Conservation (phyloP, 2,329 filamentous ascomycete genomes). For the Ilyonectria sp. region DNA sequence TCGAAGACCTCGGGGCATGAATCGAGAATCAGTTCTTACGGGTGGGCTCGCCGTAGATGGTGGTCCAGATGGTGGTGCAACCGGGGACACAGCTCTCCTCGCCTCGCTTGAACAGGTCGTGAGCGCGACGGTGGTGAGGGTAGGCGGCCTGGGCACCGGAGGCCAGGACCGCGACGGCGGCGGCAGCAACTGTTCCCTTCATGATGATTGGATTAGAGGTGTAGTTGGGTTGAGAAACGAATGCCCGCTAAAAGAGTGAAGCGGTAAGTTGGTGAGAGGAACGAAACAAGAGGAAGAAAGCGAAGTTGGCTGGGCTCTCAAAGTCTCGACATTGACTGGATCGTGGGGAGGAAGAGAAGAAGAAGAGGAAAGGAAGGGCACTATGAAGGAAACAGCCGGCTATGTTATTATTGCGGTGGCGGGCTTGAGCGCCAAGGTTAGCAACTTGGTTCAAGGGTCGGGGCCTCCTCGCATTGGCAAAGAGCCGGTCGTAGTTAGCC, state of each 20-base stretch:
- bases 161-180: constrained; percentile 74
- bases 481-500: constrained; percentile 31
- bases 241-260: constrained; percentile 93
- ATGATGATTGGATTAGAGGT: constrained; percentile 65
- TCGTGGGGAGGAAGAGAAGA: constrained; percentile 56
- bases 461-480: constrained; percentile 12
- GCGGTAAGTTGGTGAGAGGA: constrained; percentile 69
- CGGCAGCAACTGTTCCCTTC: constrained; percentile 80
- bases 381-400: constrained; percentile 11
- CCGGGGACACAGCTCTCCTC: constrained; percentile 68
- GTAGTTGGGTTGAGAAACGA: constrained; percentile 66
- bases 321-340: constrained; percentile 66
- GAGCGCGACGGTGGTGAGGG: constrained; percentile 74
- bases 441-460: constrained; percentile 1
- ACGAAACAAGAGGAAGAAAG: constrained; percentile 68
- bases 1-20: neutral
- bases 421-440: constrained; percentile 21
- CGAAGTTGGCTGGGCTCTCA: constrained; percentile 61
- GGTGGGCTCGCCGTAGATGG: constrained; percentile 76
- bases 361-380: constrained; percentile 44
- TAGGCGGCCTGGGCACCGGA: constrained; percentile 69
- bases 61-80: constrained; percentile 83
- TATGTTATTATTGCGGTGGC: constrained; percentile 24
- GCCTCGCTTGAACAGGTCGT: constrained; percentile 71
- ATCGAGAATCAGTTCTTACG: constrained; percentile 62